Base-by-base conservation (phyloP, 352 stramenopile species). In the Phytopythium delawarense region DNA sequence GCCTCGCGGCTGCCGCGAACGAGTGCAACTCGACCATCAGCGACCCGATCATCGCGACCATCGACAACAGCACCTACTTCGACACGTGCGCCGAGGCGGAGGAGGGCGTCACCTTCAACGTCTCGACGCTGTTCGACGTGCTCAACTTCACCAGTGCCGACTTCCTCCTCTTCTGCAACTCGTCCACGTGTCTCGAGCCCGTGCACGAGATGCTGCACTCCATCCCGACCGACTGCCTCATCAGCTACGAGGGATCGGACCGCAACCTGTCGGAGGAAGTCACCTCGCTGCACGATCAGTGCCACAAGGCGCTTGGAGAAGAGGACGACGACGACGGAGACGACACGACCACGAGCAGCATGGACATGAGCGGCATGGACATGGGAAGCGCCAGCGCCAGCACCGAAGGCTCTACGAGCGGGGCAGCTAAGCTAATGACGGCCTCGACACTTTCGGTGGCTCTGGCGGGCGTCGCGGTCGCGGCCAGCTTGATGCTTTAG, bases 111-210 rank as follows among this genome's bases (percentile, higher is more conserved):
- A 84, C 69, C 0, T 89, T 81, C 66, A 80, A 73, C 55, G 39
- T 89, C 59, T 67, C 68, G 63, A 72, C 58, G 23, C 55, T 81
- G 32, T 81, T 85, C 50, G 76, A 81, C 50, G 74, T 73, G 28
- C 58, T 70, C 12, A 79, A 87, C 52, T 77, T 90, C 50, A 75
- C 68, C 32, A 42, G 59, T 32, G 11, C 62, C 15, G 74, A 88
- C 21, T 76, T 90, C n/a, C 16, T 84, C 28, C 59, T 60, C 49
- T 88, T 84, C 59, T 89, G 81, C 67, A 74, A 79, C 57, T 84
- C 76, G 55, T 76, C 67, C 8, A 67, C 58, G 21, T 90, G 81
- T 57, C 72, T 90, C 39, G 69, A 74, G 25, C 81, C 81, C 8
- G 32, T 90, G n/a, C 81, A 90, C 67, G 68, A 66, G 51, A 53